These are phyloP conservation scores for Neurospora pannonica DNA, from an alignment of 495 filamentous ascomycete species.

Conservation along the genomic window DNA sequence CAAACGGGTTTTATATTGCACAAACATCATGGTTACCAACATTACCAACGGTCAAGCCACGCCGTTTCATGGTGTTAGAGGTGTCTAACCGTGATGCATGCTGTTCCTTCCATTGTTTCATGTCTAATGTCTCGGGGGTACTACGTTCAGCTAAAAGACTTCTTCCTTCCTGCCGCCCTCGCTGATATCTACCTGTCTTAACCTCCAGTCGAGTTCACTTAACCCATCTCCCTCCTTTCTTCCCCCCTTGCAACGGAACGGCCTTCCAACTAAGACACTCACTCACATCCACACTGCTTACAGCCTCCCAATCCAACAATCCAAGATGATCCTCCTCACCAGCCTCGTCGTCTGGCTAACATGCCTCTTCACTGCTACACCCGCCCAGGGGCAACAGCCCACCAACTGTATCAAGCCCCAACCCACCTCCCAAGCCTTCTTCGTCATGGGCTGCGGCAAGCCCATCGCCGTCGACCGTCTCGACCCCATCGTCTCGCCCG, in stretches of 20 bases:
- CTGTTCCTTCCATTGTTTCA: not conserved
- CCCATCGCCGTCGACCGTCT: conserved; percentile 38
- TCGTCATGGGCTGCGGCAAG: conserved; percentile 15
- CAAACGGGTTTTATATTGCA: not conserved
- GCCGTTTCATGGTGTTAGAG: not conserved
- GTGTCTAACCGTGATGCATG: not conserved
- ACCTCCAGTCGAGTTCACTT: not conserved
- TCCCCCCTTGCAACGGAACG: not conserved
- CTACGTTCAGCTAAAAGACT: not conserved
- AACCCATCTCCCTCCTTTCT: not conserved
- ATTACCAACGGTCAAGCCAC: not conserved
- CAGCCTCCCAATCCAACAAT: not conserved
- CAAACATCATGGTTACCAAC: not conserved
- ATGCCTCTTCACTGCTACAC: not conserved
- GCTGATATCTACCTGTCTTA: not conserved
- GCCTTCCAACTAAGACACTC: not conserved
- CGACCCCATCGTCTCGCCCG: conserved; percentile 58
- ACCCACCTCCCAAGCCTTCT: conserved; percentile 8
- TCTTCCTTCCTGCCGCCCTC: not conserved
- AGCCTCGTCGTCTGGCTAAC: not conserved
- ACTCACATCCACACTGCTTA: not conserved
- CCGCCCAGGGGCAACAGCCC: not conserved
- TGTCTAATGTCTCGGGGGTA: not conserved
- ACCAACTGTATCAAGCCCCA: not conserved
- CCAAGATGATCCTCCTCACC: not conserved